Evolutionary conservation across 2,329 filamentous ascomycete genomes (phyloP).

Genomic region (Ophiostoma quercus): DNA sequence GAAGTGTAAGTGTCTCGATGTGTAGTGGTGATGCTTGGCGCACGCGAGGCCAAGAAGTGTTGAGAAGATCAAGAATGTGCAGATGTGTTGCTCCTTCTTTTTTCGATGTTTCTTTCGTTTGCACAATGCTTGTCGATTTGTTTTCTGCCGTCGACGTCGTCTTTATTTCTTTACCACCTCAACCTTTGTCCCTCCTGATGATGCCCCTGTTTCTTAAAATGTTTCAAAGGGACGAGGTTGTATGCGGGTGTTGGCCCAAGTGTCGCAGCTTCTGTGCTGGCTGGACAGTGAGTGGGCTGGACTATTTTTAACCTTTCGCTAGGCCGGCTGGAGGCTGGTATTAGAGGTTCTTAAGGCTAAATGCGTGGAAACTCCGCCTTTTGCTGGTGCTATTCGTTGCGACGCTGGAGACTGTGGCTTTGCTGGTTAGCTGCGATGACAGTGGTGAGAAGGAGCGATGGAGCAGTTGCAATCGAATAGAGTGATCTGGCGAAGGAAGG

Average conservation of each 20-base stretch:
- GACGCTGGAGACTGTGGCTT: neutral
- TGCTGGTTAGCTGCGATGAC: neutral
- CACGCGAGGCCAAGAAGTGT: neutral
- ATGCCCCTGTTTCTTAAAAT: constrained; percentile 1
- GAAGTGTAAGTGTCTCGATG: neutral
- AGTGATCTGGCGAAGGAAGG: too few relatives aligned
- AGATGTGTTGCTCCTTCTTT: neutral
- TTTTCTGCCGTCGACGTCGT: neutral
- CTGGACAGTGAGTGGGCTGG: neutral
- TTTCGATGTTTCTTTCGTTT: neutral
- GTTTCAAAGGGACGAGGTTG: constrained; percentile 3
- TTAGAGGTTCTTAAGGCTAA: neutral
- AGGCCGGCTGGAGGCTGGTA: neutral
- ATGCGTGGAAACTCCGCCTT: neutral
- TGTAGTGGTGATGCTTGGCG: neutral
- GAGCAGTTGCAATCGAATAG: neutral
- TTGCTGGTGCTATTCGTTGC: neutral
- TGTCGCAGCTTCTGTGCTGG: neutral
- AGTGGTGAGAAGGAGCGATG: neutral
- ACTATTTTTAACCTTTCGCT: constrained; percentile 1
- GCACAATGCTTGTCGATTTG: neutral
- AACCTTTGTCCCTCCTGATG: neutral
- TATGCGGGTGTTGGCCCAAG: neutral
- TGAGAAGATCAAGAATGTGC: neutral
- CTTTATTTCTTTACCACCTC: neutral